phyloP scores from a whole-genome alignment of 768 basidiomycete genomes.

The Sarcomyxa edulis region DNA sequence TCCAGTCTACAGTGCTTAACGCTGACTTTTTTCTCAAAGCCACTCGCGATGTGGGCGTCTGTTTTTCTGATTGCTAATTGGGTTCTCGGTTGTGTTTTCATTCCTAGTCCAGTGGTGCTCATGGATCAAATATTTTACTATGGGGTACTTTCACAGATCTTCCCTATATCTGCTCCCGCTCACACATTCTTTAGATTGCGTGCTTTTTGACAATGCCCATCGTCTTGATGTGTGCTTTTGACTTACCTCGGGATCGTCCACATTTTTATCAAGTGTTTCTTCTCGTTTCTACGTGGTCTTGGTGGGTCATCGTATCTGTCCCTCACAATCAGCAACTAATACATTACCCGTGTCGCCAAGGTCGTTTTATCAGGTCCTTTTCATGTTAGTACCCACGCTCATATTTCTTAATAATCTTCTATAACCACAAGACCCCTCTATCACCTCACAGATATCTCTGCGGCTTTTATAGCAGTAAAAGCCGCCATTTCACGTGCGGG shows the following conservation, averaged over 20 bases:
- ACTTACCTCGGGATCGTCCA: constrained; percentile 63
- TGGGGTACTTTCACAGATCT: constrained; percentile 3
- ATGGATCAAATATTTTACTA: constrained; percentile 6
- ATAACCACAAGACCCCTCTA: constrained; percentile 3
- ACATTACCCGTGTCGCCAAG: constrained; percentile 19
- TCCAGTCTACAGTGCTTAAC: not conserved
- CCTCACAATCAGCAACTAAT: not conserved
- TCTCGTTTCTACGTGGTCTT: constrained; percentile 57
- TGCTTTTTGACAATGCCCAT: constrained; percentile 24
- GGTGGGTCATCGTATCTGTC: constrained; percentile 34
- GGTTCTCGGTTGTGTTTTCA: constrained; percentile 6
- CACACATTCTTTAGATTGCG: constrained; percentile 58
- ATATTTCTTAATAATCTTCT: too few species aligned
- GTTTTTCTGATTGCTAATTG: constrained; percentile 5
- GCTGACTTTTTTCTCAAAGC: not conserved
- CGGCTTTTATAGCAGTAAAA: constrained; percentile 9
- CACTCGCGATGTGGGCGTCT: constrained; percentile 5
- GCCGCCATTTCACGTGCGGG: constrained; percentile 23
- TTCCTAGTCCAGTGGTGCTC: constrained; percentile 3
- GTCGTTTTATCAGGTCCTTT: constrained; percentile 56
- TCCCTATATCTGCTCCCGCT: constrained; percentile 26
- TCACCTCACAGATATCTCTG: constrained; percentile 5
- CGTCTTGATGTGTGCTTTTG: constrained; percentile 56
- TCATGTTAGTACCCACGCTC: constrained; percentile 35
- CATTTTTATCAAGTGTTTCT: constrained; percentile 60